phyloP scores from a whole-genome alignment of 106 monocot species.

The Posidonia australis region DNA sequence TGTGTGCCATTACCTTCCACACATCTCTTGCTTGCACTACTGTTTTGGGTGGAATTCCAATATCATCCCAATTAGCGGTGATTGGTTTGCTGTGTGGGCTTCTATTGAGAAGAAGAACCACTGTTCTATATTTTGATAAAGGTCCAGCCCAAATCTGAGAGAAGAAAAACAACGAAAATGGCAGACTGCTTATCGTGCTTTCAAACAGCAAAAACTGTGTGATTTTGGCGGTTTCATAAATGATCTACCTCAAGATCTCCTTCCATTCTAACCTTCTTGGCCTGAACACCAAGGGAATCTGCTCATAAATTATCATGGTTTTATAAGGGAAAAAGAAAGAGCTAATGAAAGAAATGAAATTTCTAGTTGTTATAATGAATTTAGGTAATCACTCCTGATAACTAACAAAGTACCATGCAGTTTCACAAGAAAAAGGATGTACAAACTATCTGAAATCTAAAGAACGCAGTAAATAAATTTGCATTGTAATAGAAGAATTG shows the following conservation, averaged over 20 bases:
- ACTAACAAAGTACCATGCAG: too few relatives aligned
- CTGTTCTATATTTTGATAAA: constrained; percentile 39
- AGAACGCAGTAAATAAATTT: background rate
- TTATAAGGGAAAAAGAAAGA: too few relatives aligned
- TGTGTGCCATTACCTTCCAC: constrained; percentile 10
- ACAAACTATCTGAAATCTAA: background rate
- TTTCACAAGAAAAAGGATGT: too few relatives aligned
- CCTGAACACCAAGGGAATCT: constrained; percentile 73
- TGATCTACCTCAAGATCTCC: constrained; percentile 44
- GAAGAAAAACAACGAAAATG: background rate
- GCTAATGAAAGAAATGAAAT: too few relatives aligned
- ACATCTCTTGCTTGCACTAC: constrained; percentile 47
- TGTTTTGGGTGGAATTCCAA: constrained; percentile 35
- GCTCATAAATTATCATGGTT: background rate
- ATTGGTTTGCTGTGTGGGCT: constrained; percentile 2
- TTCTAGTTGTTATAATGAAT: too few relatives aligned
- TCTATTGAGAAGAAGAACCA: constrained; percentile 49
- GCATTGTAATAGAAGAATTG: too few relatives aligned
- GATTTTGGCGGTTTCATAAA: background rate
- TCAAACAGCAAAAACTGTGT: too few relatives aligned
- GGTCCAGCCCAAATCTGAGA: constrained; percentile 68
- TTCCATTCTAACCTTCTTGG: constrained; percentile 64
- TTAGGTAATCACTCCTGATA: too few relatives aligned
- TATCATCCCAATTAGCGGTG: constrained; percentile 54
- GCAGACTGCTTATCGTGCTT: background rate